Evolutionary conservation across 2,329 filamentous ascomycete species (phyloP).

Genomic region (Fusarium sp.): DNA sequence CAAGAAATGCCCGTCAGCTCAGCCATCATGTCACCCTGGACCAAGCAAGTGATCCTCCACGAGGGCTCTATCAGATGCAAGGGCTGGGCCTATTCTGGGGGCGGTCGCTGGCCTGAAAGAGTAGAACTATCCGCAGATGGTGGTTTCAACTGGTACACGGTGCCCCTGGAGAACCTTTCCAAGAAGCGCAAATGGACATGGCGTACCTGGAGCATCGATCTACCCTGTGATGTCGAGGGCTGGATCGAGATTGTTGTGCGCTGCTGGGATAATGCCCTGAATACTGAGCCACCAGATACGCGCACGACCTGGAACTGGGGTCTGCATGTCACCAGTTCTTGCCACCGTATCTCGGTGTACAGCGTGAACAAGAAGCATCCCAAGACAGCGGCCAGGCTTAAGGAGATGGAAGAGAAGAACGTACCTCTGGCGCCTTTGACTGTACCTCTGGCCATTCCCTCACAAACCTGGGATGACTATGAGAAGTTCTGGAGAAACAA

Average conservation of each 20-base stretch:
- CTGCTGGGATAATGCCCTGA: constrained; percentile 72
- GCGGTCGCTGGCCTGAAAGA: constrained; percentile 69
- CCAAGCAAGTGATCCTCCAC: constrained; percentile 71
- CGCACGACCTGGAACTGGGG: constrained; percentile 73
- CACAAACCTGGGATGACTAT: constrained; percentile 63
- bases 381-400: constrained; percentile 61
- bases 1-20: constrained; percentile 78
- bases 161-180: constrained; percentile 69
- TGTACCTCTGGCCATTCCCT: constrained; percentile 61
- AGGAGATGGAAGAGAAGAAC: constrained; percentile 62
- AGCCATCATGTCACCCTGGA: constrained; percentile 73
- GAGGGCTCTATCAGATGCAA: constrained; percentile 67
- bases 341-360: constrained; percentile 71
- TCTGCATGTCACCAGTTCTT: constrained; percentile 72
- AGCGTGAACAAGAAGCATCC: constrained; percentile 65
- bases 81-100: constrained; percentile 70
- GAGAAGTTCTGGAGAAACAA: constrained; percentile 47
- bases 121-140: constrained; percentile 74
- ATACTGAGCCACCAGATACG: constrained; percentile 69
- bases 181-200: constrained; percentile 73
- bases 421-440: constrained; percentile 66
- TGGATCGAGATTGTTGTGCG: constrained; percentile 70
- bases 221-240: constrained; percentile 72
- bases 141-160: constrained; percentile 72
- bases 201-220: constrained; percentile 71